Evolutionary conservation across 768 basidiomycete genomes (phyloP).

Genomic region (Favolaschia claudopus): DNA sequence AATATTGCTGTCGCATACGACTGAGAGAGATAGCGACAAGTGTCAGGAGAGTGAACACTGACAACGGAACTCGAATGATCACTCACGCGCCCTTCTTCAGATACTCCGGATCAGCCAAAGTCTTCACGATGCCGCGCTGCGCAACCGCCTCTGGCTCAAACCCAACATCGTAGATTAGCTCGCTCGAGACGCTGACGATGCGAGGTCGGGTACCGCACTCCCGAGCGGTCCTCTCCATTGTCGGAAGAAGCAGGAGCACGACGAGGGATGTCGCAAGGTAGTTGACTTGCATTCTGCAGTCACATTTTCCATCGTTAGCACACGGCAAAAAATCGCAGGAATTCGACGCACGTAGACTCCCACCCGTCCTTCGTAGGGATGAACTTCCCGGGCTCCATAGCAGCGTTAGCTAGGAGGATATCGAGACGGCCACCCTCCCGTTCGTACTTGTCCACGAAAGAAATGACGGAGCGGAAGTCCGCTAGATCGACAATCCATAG

Average conservation of each 20-base stretch:
- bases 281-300: conserved; percentile 42
- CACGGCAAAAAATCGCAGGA: background rate
- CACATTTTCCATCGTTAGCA: background rate
- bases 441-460: conserved; percentile 38
- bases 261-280: conserved; percentile 40
- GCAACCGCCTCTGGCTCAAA: conserved; percentile 30
- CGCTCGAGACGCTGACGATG: conserved; percentile 42
- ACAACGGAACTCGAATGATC: background rate
- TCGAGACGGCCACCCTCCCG: conserved; percentile 33
- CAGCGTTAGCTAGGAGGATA: conserved; percentile 41
- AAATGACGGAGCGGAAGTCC: conserved; percentile 40
- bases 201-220: conserved; percentile 27
- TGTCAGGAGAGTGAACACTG: background rate
- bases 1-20: conserved; percentile 30
- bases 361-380: conserved; percentile 37
- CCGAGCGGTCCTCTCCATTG: conserved; percentile 33
- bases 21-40: conserved; percentile 14
- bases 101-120: conserved; percentile 31
- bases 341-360: conserved; percentile 41
- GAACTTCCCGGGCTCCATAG: conserved; percentile 16
- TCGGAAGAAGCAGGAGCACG: conserved; percentile 41
- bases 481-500: conserved; percentile 44
- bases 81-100: conserved; percentile 28
- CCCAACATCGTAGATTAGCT: conserved; percentile 27
- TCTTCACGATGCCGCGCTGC: conserved; percentile 32